phyloP scores from a whole-genome alignment of 345 rosid genomes.

The Rhodomyrtus tomentosa region DNA sequence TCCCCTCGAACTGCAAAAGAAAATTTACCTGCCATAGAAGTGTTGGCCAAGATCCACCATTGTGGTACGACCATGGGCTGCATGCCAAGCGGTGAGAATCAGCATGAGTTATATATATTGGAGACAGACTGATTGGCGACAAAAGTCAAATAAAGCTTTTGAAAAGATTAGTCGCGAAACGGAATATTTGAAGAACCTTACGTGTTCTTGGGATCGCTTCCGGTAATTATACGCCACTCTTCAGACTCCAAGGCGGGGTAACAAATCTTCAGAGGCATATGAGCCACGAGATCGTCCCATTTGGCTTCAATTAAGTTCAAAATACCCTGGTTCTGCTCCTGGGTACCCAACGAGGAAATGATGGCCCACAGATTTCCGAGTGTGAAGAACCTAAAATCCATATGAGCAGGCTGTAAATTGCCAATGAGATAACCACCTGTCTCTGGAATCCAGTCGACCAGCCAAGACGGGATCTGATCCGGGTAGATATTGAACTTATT shows the following conservation, averaged over 20 bases:
- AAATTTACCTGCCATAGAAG: constrained; percentile 79
- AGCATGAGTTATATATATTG: neutral
- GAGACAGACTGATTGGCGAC: neutral
- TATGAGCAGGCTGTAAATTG: constrained; percentile 90
- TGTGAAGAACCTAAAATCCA: constrained; percentile 97
- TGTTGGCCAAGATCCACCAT: constrained; percentile 99
- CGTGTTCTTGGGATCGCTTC: constrained; percentile 99
- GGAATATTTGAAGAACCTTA: constrained; percentile 13
- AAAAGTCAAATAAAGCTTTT: neutral
- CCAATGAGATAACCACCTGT: constrained; percentile 92
- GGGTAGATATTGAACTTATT: constrained; percentile 98
- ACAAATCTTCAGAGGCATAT: constrained; percentile 93
- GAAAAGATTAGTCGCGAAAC: neutral
- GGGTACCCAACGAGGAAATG: constrained; percentile 61
- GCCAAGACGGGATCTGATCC: constrained; percentile 93
- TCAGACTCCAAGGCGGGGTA: constrained; percentile 85
- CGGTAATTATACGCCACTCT: constrained; percentile 93
- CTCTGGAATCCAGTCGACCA: constrained; percentile 83
- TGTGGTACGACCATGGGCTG: constrained; percentile 98
- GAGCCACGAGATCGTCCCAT: constrained; percentile 87
- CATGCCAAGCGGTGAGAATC: constrained; percentile 1
- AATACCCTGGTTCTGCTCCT: constrained; percentile 67
- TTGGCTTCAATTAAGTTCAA: constrained; percentile 66
- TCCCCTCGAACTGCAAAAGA: neutral
- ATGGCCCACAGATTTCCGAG: constrained; percentile 91